These are phyloP conservation scores for Colletotrichum lini DNA, from an alignment of 2,329 filamentous ascomycete species.

Conservation along the genomic window DNA sequence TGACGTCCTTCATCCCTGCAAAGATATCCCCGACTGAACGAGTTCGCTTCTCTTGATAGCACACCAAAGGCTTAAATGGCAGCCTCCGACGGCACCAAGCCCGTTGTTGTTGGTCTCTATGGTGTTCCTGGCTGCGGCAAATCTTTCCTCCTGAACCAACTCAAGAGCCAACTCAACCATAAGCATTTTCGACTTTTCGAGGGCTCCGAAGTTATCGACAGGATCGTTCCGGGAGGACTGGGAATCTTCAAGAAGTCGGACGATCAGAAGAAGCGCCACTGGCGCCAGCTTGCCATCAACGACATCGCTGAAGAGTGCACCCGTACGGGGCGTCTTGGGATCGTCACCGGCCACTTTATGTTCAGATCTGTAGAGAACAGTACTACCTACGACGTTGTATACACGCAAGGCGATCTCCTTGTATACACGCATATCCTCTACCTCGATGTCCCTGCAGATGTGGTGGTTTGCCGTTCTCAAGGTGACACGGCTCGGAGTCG, in stretches of 20 bases:
- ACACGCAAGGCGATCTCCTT: slow-evolving; percentile 60
- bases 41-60: not conserved
- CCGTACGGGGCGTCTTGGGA: slow-evolving; percentile 51
- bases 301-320: slow-evolving; percentile 57
- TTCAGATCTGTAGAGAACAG: slow-evolving; percentile 61
- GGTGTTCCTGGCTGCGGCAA: slow-evolving; percentile 70
- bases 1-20: not conserved
- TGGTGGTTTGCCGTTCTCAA: slow-evolving; percentile 54
- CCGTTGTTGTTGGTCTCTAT: slow-evolving; percentile 66
- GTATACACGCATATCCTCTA: slow-evolving; percentile 73
- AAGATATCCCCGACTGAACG: not conserved
- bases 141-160: slow-evolving; percentile 57
- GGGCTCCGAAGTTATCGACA: slow-evolving; percentile 63
- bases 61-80: not conserved
- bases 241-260: slow-evolving; percentile 59
- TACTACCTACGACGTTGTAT: slow-evolving; percentile 50
- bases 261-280: slow-evolving; percentile 53
- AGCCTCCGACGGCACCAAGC: slow-evolving; percentile 45
- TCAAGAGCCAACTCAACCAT: slow-evolving; percentile 54
- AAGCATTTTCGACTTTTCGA: slow-evolving; percentile 64
- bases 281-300: slow-evolving; percentile 62
- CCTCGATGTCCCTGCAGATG: slow-evolving; percentile 57
- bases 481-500: slow-evolving; percentile 57
- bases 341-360: slow-evolving; percentile 71
- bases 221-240: slow-evolving; percentile 62